Base-by-base conservation (phyloP, 495 filamentous ascomycete genomes). In the Xanthoparmelia taractica region DNA sequence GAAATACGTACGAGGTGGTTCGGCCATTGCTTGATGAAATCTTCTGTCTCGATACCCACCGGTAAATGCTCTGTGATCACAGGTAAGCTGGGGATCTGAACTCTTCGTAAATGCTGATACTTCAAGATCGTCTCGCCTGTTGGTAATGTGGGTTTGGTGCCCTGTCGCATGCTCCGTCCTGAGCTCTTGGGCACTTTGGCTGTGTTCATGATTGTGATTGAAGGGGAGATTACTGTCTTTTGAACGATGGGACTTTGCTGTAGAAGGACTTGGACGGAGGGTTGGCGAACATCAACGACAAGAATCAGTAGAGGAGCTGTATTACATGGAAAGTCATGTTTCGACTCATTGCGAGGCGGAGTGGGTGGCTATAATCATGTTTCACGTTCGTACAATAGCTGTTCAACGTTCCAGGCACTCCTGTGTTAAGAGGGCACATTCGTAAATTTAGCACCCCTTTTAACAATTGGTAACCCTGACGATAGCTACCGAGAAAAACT, bases 61-160 rank as follows among this genome's bases (percentile, higher is more conserved):
- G 52, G 65, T 68, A 56, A 68, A 84, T 57, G 73, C 77, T 66
- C 78, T 84, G 64, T 74, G 87, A 61, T 65, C 17, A 31, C 25
- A 15, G 58, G 63, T 31, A 65, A 65, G 48, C 43, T 59, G 20
- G 50, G 10, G 17, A 62, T 33, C 23, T 45, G 57, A 15, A 38
- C 25, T 27, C 63, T 13, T 34, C 29, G 36, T 34, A 45, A n/a
- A 2, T 34, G 34, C 38, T 36, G 52, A 33, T 56, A 40, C 37
- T 23, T 27, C 11, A 10, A 18, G 25, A 63, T 43, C 4, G 33
- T 45, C 40, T 63, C 50, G 6, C 37, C 50, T 11, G 50, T 63
- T 25, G 50, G 15, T 23, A 57, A 20, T 40, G 17, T 61, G 25
- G 18, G 13, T 52, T 36, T 27, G 45, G 23, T 48, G 45, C 45